These are phyloP conservation scores for Nigrograna mackinnonii DNA, from an alignment of 2,329 filamentous ascomycete genomes.

Conservation along the genomic window DNA sequence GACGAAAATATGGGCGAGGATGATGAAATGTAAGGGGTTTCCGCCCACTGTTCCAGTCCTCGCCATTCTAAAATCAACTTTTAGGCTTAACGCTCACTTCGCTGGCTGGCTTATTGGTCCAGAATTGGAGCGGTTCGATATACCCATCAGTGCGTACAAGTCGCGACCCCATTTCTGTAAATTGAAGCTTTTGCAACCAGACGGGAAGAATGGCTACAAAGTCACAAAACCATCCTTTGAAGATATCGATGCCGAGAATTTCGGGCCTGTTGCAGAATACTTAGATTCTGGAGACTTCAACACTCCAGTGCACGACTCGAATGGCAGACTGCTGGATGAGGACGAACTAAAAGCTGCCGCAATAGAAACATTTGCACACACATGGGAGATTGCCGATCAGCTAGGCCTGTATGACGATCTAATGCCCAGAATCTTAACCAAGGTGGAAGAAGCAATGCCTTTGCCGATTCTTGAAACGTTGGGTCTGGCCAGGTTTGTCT, in stretches of 20 bases:
- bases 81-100: constrained; percentile 14
- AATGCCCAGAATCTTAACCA: constrained; percentile 24
- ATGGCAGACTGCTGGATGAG: too few relatives aligned
- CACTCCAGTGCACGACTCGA: too few relatives aligned
- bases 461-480: constrained; percentile 17
- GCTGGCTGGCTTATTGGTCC: constrained; percentile 24
- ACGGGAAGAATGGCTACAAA: constrained; percentile 17
- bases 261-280: constrained; percentile 27
- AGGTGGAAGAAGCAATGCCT: constrained; percentile 14
- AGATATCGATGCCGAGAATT: constrained; percentile 20
- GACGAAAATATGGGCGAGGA: too few relatives aligned
- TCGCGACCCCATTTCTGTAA: constrained; percentile 19
- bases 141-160: constrained; percentile 16
- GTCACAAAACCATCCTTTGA: constrained; percentile 18
- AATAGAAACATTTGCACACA: constrained; percentile 13
- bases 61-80: too few relatives aligned
- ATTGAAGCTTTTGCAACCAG: constrained; percentile 2
- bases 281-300: constrained; percentile 25
- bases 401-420: constrained; percentile 29
- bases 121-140: constrained; percentile 9
- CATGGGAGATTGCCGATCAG: constrained; percentile 23
- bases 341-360: too few relatives aligned
- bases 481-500: constrained; percentile 18
- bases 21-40: not conserved
- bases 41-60: too few relatives aligned